Evolutionary conservation across 164 flowering plant species (phyloP).

Genomic region (Kalanchoe fedtschenkoi): DNA sequence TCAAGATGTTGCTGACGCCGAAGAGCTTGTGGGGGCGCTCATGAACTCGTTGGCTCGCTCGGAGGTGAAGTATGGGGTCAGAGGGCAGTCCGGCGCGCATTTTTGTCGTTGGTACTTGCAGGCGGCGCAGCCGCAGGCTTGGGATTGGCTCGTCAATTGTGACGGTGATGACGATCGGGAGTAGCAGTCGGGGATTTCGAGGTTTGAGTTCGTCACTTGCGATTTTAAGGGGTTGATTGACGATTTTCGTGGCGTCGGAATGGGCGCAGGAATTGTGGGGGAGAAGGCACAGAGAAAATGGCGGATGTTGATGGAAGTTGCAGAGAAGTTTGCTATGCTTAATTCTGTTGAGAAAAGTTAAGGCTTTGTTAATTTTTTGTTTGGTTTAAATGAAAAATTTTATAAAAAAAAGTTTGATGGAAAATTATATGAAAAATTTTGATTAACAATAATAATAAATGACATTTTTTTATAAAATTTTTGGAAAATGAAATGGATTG

Average conservation of each 20-base stretch:
- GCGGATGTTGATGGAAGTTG: not conserved
- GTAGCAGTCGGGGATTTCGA: not conserved
- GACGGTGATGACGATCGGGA: not conserved
- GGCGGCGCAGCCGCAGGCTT: slow-evolving; percentile 50
- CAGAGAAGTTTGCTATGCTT: not conserved
- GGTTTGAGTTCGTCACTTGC: not conserved
- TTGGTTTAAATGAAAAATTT: too few species aligned
- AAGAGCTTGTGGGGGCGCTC: slow-evolving; percentile 44
- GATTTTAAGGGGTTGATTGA: not conserved
- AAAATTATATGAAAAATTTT: too few species aligned
- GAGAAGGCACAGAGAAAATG: not conserved
- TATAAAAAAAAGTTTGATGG: too few species aligned
- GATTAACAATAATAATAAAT: too few species aligned
- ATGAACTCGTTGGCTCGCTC: slow-evolving; percentile 27
- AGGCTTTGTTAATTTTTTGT: too few species aligned
- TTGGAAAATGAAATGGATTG: too few species aligned
- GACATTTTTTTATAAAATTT: too few species aligned
- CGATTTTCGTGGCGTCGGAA: not conserved
- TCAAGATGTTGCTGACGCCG: slow-evolving; percentile 45
- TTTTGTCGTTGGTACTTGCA: slow-evolving; percentile 56
- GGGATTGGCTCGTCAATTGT: too few species aligned
- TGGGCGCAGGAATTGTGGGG: not conserved
- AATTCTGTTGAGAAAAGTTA: not conserved
- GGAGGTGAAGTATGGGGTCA: slow-evolving; percentile 60
- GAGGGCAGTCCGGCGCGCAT: slow-evolving; percentile 38